Conservation (phyloP, 140 eudicot genomes). For the Ambrosia hybrid region DNA sequence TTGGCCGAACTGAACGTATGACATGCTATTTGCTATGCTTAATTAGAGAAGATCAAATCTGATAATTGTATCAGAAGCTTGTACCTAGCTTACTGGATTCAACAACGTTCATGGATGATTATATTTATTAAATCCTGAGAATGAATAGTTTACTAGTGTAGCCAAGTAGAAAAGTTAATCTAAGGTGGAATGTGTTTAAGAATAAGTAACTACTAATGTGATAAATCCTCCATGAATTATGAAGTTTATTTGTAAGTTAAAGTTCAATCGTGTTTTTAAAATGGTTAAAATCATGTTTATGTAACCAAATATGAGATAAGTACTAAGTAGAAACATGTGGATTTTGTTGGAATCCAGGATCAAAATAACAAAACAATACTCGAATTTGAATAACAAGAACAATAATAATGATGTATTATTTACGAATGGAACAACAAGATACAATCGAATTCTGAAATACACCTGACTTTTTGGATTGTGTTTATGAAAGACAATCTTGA, state of each 20-base stretch:
- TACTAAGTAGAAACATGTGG: conserved; percentile 4
- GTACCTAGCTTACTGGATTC: not conserved
- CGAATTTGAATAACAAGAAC: too few relatives aligned
- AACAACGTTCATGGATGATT: not conserved
- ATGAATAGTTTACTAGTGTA: conserved; percentile 13
- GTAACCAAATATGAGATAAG: not conserved
- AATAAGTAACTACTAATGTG: conserved; percentile 3
- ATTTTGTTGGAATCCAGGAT: too few relatives aligned
- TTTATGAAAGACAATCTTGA: too few relatives aligned
- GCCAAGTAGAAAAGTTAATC: conserved; percentile 28
- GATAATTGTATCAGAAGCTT: not conserved
- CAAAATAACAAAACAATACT: too few relatives aligned
- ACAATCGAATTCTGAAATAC: too few relatives aligned
- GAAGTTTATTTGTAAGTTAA: not conserved
- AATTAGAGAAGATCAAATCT: not conserved
- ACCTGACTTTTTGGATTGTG: too few relatives aligned
- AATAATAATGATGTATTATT: too few relatives aligned
- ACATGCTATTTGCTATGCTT: too few relatives aligned
- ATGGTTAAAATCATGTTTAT: not conserved
- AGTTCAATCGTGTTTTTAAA: conserved; percentile 5
- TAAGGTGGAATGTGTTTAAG: not conserved
- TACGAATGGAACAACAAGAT: too few relatives aligned
- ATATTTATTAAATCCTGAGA: not conserved
- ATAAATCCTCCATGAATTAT: not conserved
- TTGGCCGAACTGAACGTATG: too few relatives aligned